Base-by-base conservation (phyloP, 2,329 filamentous ascomycete genomes). In the Cadophora sp. region DNA sequence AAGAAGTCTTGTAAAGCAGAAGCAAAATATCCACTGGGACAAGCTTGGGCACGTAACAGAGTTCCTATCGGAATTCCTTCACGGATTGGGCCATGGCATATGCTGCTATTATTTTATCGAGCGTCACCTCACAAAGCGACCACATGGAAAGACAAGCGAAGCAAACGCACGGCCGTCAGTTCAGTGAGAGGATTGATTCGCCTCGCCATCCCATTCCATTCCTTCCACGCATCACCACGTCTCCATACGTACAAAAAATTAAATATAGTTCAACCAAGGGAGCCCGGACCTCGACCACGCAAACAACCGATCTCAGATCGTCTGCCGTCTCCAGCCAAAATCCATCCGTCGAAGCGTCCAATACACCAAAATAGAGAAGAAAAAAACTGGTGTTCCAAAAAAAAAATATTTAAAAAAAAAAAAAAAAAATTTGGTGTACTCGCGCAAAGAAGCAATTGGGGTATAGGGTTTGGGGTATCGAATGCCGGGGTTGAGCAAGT, bases 381-480 rank as follows among this genome's bases (percentile, higher is more conserved):
- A 48, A 48, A 48, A n/a, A 22, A 22, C 8, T 19, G 19, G 19
- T 59, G 27, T 40, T 34, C 26, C 27, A 59, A 37, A 59, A 59
- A 40, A 1, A n/a, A 16, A 16, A 22, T 12, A n/a, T n/a, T n/a
- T n/a, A 59, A 59, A 40, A 1, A n/a, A 16, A 16, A 22, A n/a
- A n/a, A n/a, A n/a, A n/a, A n/a, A n/a, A n/a, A n/a, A n/a, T n/a
- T n/a, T n/a, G n/a, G n/a, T 19, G 27, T 59, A 31, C 12, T 27
- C 50, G 55, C 43, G 27, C 50, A 51, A 55, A 63, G 43, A 65
- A 27, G 56, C 60, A 59, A 48, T 14, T 60, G 66, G 68, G 69
- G 69, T 70, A 68, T 68, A 68, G 59, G 37, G 29, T 50, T 37
- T 55, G 43, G 69, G 70, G 68, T 72, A 72, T 72, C 70, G 66